phyloP scores from a whole-genome alignment of 495 filamentous ascomycete species.

The Aspergillus sclerotiicarbonarius region DNA sequence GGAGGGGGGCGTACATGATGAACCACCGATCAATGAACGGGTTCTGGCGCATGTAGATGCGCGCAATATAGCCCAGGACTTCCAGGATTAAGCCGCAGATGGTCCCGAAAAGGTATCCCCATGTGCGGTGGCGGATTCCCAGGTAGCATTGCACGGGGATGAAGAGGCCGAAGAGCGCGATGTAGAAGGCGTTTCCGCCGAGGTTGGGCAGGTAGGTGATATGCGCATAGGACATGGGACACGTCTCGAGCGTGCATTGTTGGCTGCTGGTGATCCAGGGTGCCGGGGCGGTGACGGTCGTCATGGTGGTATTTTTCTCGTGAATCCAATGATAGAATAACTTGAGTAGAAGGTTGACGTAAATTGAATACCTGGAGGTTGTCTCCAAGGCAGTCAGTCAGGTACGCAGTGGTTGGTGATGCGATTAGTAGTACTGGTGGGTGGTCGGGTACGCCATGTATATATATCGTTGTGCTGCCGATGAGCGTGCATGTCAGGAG shows the following conservation, averaged over 20 bases:
- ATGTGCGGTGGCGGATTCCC: conserved; percentile 24
- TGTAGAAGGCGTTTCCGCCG: conserved; percentile 24
- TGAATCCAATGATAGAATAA: not conserved
- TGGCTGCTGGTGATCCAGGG: not conserved
- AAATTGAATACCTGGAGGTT: not conserved
- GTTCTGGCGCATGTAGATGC: conserved; percentile 34
- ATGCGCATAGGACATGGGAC: conserved; percentile 21
- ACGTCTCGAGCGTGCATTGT: conserved; percentile 30
- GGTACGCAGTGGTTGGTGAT: no score
- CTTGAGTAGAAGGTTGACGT: no score
- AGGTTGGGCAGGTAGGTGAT: conserved; percentile 28
- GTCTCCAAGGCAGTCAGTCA: not conserved
- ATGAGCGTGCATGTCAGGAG: not conserved
- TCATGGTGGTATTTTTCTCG: not conserved
- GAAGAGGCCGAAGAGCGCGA: conserved; percentile 22
- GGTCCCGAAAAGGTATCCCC: conserved; percentile 18
- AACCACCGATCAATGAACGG: conserved; percentile 37
- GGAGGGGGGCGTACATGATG: conserved; percentile 30
- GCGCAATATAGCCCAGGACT: conserved; percentile 39
- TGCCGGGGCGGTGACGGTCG: not conserved
- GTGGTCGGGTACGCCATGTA: not conserved
- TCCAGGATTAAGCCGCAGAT: conserved; percentile 29
- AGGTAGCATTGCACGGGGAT: conserved; percentile 23
- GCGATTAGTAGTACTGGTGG: not conserved
- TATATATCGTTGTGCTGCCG: not conserved